Conservation (phyloP, 805 yeast species). For the Jamesozyma piceae region DNA sequence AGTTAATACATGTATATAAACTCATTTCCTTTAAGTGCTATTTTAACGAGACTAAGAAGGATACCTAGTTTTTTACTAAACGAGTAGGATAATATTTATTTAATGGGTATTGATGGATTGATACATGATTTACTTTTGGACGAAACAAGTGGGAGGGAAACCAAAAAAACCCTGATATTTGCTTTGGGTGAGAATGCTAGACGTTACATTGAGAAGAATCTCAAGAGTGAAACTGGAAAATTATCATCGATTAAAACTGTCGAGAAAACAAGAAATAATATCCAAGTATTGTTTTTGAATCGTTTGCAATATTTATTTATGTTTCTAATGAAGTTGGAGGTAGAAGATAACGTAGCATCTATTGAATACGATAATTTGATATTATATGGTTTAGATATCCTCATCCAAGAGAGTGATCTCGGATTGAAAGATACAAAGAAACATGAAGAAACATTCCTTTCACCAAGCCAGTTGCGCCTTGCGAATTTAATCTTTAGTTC, state of each 20-base stretch:
- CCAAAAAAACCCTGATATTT: conserved; percentile 15
- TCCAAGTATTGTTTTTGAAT: conserved; percentile 24
- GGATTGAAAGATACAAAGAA: not conserved
- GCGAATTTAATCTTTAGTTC: conserved; percentile 19
- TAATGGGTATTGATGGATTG: conserved; percentile 4
- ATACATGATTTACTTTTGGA: conserved; percentile 7
- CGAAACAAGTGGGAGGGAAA: not conserved
- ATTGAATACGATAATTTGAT: conserved; percentile 17
- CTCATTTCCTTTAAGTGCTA: too few species aligned
- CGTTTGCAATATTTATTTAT: conserved; percentile 27
- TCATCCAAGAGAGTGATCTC: conserved; percentile 4
- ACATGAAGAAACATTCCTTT: not conserved
- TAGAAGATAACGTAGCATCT: conserved; percentile 9
- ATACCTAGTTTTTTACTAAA: too few species aligned
- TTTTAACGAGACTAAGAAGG: too few species aligned
- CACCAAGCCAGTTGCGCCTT: conserved; percentile 9
- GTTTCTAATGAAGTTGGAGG: conserved; percentile 28
- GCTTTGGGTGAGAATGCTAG: conserved; percentile 23
- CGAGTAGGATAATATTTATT: not conserved
- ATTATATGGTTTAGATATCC: conserved; percentile 24
- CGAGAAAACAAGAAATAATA: conserved; percentile 9
- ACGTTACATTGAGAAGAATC: conserved; percentile 14
- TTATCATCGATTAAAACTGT: conserved; percentile 14
- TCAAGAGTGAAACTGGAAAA: conserved; percentile 8
- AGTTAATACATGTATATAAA: too few species aligned